Conservation (phyloP, 2,329 filamentous ascomycete species). For the Akanthomyces muscarius region DNA sequence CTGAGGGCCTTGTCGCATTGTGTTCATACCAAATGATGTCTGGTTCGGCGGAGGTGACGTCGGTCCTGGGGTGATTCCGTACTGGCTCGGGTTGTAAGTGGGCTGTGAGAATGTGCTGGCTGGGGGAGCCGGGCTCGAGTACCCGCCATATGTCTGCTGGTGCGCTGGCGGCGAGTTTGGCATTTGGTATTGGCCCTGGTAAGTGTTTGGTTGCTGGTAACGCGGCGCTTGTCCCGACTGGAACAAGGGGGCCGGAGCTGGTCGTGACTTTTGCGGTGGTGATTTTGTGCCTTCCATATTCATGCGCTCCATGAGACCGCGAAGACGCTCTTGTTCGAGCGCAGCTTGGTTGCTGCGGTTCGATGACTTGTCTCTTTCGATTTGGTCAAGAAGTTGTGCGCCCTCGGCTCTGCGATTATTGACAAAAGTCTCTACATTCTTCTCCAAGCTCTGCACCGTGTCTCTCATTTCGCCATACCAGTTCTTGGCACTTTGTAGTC, state of each 20-base stretch:
- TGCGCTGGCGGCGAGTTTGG: constrained; percentile 52
- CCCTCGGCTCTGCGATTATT: constrained; percentile 91
- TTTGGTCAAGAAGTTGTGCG: constrained; percentile 80
- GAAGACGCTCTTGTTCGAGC: constrained; percentile 79
- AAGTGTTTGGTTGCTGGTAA: constrained; percentile 50
- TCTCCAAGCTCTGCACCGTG: constrained; percentile 83
- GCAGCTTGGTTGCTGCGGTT: constrained; percentile 63
- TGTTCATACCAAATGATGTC: constrained; percentile 41
- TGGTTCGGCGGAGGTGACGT: constrained; percentile 63
- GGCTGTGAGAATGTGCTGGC: constrained; percentile 46
- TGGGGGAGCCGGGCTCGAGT: constrained; percentile 38
- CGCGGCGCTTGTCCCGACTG: constrained; percentile 42
- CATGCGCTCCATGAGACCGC: constrained; percentile 92
- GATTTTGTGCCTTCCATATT: constrained; percentile 65
- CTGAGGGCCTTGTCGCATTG: constrained; percentile 36
- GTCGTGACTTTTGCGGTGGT: constrained; percentile 29
- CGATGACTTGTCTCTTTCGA: constrained; percentile 71
- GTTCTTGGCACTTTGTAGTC: constrained; percentile 78
- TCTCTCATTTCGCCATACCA: constrained; percentile 97
- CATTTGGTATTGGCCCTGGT: constrained; percentile 55
- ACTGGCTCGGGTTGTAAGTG: constrained; percentile 55
- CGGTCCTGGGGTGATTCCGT: constrained; percentile 54
- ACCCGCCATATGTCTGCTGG: constrained; percentile 42
- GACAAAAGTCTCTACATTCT: constrained; percentile 96
- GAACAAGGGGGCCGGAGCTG: constrained; percentile 44